Percentiles rank a stretch among this genome's conserved stretches.
phyloP scores from a whole-genome alignment of 164 flowering plant species.

The Piper longum region DNA sequence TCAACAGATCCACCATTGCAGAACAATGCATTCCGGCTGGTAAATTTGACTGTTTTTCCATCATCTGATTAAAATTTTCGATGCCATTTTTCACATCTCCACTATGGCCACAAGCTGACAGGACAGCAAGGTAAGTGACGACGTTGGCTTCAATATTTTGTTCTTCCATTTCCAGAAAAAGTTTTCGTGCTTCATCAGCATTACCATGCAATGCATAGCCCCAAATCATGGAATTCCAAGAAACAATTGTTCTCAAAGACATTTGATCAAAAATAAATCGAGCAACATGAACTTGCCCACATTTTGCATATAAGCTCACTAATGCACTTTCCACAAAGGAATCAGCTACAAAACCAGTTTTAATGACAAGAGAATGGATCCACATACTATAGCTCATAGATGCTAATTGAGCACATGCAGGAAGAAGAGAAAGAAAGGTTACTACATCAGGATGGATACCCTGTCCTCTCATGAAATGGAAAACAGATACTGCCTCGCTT shows the following conservation, averaged over 20 bases:
- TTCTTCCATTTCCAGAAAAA: constrained; percentile 4
- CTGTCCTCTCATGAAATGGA: constrained; percentile 4
- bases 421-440: constrained; percentile 7
- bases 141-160: constrained; percentile 2
- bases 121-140: constrained; percentile 4
- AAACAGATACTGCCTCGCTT: constrained; percentile 3
- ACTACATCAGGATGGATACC: constrained; percentile 2
- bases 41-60: constrained; percentile 1
- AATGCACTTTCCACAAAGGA: constrained; percentile 4
- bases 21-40: constrained; percentile 2
- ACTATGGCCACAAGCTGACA: constrained; percentile 10
- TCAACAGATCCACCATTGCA: constrained; percentile 6
- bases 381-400: constrained; percentile 5
- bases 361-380: constrained; percentile 5
- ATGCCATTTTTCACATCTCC: constrained; percentile 10
- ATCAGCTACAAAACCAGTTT: constrained; percentile 7
- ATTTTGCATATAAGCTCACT: constrained; percentile 6
- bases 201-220: constrained; percentile 8
- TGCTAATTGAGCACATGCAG: constrained; percentile 7
- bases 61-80: constrained; percentile 7
- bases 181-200: constrained; percentile 1
- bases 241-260: constrained; percentile 3
- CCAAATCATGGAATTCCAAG: constrained; percentile 11
- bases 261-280: constrained; percentile 3
- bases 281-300: constrained; percentile 4